phyloP scores from a whole-genome alignment of 2,329 filamentous ascomycete genomes.

The Tolypocladium capitatum region DNA sequence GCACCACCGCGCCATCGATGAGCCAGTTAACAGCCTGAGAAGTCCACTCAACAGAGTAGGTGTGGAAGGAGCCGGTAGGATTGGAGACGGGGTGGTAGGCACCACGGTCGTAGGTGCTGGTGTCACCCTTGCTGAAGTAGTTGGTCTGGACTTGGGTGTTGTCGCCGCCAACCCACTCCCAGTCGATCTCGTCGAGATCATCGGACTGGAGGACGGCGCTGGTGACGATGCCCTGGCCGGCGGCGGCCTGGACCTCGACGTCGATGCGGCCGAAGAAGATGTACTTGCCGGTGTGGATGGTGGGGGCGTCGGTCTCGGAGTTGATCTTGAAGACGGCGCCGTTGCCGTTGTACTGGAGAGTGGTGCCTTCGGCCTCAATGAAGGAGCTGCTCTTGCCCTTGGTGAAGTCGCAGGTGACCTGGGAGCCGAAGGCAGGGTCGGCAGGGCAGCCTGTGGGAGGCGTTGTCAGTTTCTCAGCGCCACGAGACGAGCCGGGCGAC shows the following conservation, averaged over 20 bases:
- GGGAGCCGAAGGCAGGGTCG: conserved; percentile 60
- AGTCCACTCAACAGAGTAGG: conserved; percentile 58
- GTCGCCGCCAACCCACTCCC: conserved; percentile 79
- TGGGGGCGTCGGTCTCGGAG: conserved; percentile 51
- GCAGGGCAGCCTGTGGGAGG: conserved; percentile 47
- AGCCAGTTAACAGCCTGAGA: conserved; percentile 49
- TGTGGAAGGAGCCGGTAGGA: conserved; percentile 41
- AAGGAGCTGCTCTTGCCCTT: conserved; percentile 51
- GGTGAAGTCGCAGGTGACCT: conserved; percentile 57
- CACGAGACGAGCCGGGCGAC: background rate
- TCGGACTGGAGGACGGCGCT: conserved; percentile 84
- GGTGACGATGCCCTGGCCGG: conserved; percentile 78
- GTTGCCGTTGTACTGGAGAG: conserved; percentile 30
- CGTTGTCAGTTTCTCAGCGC: background rate
- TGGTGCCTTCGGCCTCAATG: conserved; percentile 31
- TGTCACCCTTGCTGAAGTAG: conserved; percentile 68
- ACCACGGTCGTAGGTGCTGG: conserved; percentile 57
- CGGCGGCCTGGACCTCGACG: conserved; percentile 62
- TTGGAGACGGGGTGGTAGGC: conserved; percentile 43
- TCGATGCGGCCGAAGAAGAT: conserved; percentile 94
- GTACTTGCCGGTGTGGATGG: conserved; percentile 69
- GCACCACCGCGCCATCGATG: conserved; percentile 47
- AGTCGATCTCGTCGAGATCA: conserved; percentile 77
- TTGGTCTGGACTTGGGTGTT: conserved; percentile 64
- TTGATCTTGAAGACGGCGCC: conserved; percentile 55